Percentiles rank a stretch among this genome's conserved stretches.
phyloP scores from a whole-genome alignment of 148 eudicot species.

The Vaccinium macrocarpon region DNA sequence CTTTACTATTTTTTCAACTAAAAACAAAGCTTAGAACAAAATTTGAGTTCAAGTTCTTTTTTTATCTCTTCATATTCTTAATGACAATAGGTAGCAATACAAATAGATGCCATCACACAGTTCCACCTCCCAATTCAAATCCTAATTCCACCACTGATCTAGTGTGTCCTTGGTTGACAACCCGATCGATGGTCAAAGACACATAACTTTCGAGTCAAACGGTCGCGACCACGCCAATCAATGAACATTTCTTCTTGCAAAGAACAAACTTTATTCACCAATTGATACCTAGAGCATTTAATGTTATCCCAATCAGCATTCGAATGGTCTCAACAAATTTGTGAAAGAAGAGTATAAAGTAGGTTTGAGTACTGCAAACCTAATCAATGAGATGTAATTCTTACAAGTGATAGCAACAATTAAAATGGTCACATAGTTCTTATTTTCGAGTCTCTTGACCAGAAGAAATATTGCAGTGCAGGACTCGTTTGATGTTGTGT shows the following conservation, averaged over 20 bases:
- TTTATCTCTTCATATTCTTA: too few relatives aligned
- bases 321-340: neutral
- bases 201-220: neutral
- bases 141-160: too few relatives aligned
- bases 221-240: neutral
- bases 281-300: constrained; percentile 1
- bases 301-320: neutral
- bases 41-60: too few relatives aligned
- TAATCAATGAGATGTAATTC: constrained; percentile 3
- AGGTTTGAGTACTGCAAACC: constrained; percentile 4
- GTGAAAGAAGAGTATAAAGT: neutral
- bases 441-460: constrained; percentile 2
- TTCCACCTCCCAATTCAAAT: too few relatives aligned
- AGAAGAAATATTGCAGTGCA: neutral
- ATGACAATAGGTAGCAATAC: too few relatives aligned
- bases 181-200: neutral
- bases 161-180: neutral
- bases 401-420: neutral
- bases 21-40: too few relatives aligned
- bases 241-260: neutral
- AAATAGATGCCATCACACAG: too few relatives aligned
- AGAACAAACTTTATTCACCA: neutral
- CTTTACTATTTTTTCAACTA: too few relatives aligned
- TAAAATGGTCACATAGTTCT: neutral
- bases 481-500: neutral